Evolutionary conservation across 257 asterid species (phyloP), one percentile per base, ranked within the genome.

Genomic region (Cynanchum wilfordii): DNA sequence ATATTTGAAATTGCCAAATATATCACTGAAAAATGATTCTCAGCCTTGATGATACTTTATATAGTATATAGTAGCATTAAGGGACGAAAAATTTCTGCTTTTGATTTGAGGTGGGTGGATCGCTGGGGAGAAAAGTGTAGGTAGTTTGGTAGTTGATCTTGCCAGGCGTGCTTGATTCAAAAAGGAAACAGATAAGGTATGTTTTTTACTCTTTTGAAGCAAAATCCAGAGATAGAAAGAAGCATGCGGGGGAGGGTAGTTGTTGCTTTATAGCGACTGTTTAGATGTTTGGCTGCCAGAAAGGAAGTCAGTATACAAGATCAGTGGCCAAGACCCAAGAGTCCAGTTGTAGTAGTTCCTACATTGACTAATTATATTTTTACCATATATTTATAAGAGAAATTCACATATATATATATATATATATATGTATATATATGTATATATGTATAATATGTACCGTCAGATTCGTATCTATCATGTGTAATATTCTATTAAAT

Each of bases 231-330:
- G 54, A 70, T 40, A 15, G 13, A 33, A 55, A 49, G 19, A 50
- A 50, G 7, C 1, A 54, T 0, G 66, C 30, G 33, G 16, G 30
- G 40, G 47, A 7, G 47, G 5, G 20, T 55, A 55, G 60, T 55
- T 50, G 20, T 69, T 60, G 71, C 40, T 70, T 36, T 55, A 58
- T 42, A 42, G 33, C 19, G 72, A 71, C 27, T 64, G 77, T 66
- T 72, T 74, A 72, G 77, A 72, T 47, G 77, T 72, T 77, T 66
- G 81, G 81, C 74, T 29, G 59, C 77, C 81, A 57, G 73, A 66
- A 77, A 77, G 74, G 77, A 33, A 24, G 44, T 30, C 42, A 2
- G 57, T 29, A n/a, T n/a, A n/a, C n/a, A n/a, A 24, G 36, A 69
- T 72, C 67, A 44, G 33, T 40, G 27, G 20, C 40, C n/a, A 4